These are phyloP conservation scores for Nakazawaea ernobii DNA, from an alignment of 805 yeast genomes.

Conservation along the genomic window DNA sequence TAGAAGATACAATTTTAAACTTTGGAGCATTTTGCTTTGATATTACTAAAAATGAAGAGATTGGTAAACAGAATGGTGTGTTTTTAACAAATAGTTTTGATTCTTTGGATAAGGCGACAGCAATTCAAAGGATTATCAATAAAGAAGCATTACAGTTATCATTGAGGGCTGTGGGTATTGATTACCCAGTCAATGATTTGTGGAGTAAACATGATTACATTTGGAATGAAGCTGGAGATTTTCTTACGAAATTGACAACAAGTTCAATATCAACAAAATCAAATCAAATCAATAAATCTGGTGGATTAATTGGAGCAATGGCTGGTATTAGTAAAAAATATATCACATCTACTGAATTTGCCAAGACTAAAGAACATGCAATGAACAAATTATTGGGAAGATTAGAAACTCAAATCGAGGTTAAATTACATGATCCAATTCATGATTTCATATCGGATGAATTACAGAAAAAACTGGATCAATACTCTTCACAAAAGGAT, in stretches of 20 bases:
- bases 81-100: conserved; percentile 46
- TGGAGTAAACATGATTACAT: conserved; percentile 35
- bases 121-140: conserved; percentile 37
- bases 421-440: conserved; percentile 44
- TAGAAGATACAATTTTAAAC: conserved; percentile 29
- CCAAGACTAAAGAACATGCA: conserved; percentile 28
- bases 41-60: conserved; percentile 24
- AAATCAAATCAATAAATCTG: conserved; percentile 28
- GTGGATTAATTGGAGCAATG: conserved; percentile 40
- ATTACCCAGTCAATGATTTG: conserved; percentile 18
- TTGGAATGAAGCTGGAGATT: conserved; percentile 43
- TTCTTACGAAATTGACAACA: conserved; percentile 31
- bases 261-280: conserved; percentile 33
- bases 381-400: conserved; percentile 45
- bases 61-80: conserved; percentile 46
- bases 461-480: conserved; percentile 31
- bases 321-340: conserved; percentile 30
- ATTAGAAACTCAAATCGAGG: conserved; percentile 36
- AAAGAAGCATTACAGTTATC: conserved; percentile 44
- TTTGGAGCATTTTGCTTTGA: conserved; percentile 43
- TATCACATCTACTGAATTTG: conserved; percentile 15
- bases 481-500: conserved; percentile 35
- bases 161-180: conserved; percentile 30
- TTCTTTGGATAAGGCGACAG: conserved; percentile 44
- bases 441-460: conserved; percentile 45